Evolutionary conservation across 23 red algal genomes (phyloP).

Genomic region (Pyropia yezoensis): DNA sequence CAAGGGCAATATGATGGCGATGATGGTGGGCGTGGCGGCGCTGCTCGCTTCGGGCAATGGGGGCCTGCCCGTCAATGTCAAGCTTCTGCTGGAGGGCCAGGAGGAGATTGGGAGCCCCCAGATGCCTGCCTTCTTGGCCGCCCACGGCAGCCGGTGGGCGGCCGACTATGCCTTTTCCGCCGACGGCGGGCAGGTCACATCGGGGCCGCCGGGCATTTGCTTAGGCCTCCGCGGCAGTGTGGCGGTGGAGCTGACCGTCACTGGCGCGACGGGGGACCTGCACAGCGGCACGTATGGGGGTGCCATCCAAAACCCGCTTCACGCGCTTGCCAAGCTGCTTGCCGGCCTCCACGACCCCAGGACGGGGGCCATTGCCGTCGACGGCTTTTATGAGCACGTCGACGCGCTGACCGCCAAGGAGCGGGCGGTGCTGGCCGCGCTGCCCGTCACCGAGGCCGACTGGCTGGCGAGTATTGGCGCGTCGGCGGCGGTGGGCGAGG

Average conservation of each 20-base stretch:
- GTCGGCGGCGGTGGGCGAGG: constrained; percentile 38
- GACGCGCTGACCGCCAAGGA: constrained; percentile 29
- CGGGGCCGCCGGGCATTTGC: constrained; percentile 28
- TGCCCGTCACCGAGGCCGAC: constrained; percentile 17
- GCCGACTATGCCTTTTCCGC: constrained; percentile 60
- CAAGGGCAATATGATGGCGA: constrained; percentile 60
- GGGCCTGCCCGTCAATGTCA: constrained; percentile 60
- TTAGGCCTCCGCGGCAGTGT: constrained; percentile 47
- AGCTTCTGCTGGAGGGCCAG: constrained; percentile 82
- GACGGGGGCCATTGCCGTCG: constrained; percentile 27
- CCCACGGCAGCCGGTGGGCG: constrained; percentile 16
- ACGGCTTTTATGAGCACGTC: constrained; percentile 69
- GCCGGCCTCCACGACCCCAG: constrained; percentile 26
- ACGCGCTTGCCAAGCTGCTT: constrained; percentile 51
- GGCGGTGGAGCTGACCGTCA: constrained; percentile 46
- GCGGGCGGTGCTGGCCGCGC: constrained; percentile 10
- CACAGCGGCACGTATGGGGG: constrained; percentile 79
- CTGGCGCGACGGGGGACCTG: constrained; percentile 50
- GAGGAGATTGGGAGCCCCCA: constrained; percentile 86
- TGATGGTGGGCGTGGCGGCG: constrained; percentile 43
- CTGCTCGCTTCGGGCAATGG: constrained; percentile 23
- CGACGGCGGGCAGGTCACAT: constrained; percentile 61
- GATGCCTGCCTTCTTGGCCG: constrained; percentile 18
- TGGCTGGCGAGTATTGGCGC: constrained; percentile 19
- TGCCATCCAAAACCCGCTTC: constrained; percentile 76